Evolutionary conservation across 495 filamentous ascomycete genomes (phyloP).

Genomic region (Penicillium arizonense): DNA sequence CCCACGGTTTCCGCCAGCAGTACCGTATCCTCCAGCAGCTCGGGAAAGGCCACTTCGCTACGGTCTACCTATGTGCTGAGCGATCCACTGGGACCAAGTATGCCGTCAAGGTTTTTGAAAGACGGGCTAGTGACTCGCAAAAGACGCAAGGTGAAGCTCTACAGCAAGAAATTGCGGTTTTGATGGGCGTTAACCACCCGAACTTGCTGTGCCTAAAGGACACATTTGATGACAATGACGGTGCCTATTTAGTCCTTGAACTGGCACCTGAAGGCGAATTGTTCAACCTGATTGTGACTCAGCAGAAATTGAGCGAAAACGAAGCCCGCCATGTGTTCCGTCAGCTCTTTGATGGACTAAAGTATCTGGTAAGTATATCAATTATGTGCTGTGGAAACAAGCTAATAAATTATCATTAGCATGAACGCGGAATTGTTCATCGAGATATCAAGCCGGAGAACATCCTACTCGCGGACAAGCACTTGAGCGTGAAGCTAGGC

Average conservation of each 20-base stretch:
- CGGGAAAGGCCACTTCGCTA: constrained; percentile 95
- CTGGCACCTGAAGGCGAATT: constrained; percentile 90
- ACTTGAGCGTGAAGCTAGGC: constrained; percentile 85
- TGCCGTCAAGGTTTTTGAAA: constrained; percentile 94
- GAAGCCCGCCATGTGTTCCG: constrained; percentile 84
- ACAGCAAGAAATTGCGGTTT: constrained; percentile 91
- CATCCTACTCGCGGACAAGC: constrained; percentile 82
- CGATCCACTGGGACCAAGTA: constrained; percentile 77
- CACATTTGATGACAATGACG: constrained; percentile 88
- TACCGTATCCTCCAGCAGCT: constrained; percentile 83
- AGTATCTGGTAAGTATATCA: constrained; percentile 75
- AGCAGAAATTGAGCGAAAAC: constrained; percentile 79
- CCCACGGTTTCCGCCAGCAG: constrained; percentile 79
- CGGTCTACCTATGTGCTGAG: constrained; percentile 88
- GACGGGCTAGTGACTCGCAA: constrained; percentile 73
- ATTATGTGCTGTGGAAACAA: neutral
- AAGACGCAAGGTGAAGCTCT: constrained; percentile 78
- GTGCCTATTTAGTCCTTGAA: constrained; percentile 89
- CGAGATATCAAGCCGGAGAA: constrained; percentile 99
- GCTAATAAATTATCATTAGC: constrained; percentile 56
- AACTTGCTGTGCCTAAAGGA: constrained; percentile 93
- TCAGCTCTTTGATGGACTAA: constrained; percentile 90
- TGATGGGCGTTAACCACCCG: constrained; percentile 96
- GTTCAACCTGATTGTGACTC: constrained; percentile 90
- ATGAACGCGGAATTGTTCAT: constrained; percentile 96